Evolutionary conservation across 495 filamentous ascomycete species (phyloP), one percentile per base, ranked within the genome.

Genomic region (Penicillium canariense): DNA sequence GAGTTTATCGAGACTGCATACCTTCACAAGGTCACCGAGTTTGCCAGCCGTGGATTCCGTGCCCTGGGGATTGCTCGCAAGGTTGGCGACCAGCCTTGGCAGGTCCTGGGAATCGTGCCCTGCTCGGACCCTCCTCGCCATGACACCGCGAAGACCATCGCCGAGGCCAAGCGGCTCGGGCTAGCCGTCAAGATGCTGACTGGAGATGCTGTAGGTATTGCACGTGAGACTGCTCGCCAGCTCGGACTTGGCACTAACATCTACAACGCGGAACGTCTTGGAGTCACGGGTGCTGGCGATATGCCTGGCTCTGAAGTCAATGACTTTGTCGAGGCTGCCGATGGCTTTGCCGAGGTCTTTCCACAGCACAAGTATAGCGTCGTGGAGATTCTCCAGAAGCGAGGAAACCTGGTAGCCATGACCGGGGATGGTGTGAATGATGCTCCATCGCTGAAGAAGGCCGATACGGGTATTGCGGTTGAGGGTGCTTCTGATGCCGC

Each of bases 351-450:
- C 6, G 92, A 96, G 72, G 92, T 96, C 35, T 97, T 92, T 81
- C 92, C 92, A 55, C 87, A 97, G 70, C 92, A 97, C 81, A 97
- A 97, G 77, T 96, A 94, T 76, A 91, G 91, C 58, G 92, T 96
- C 66, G 91, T 97, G 66, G 90, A 96, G 70, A 95, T 96, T 65
- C 81, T 97, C 20, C 92, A 97, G 75, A 86, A 92, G 74, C 89
- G 92, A 80, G 92, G 92, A 59, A 90, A 96, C 74, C 81, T 96
- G 49, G 91, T 96, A 73, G 92, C 92, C 68, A 97, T 97, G 92
- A 97, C 92, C 72, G 92, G 92, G 79, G 92, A 97, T 65, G 92
- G 92, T 82, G 92, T 97, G 71, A 97, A 97, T 72, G 92, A 97
- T 76, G 92, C 92, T 52, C 90, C 92, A 43, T 96, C 91, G 27